Percentiles rank a stretch among this genome's conserved stretches.
Conservation (phyloP, 1,284 basidiomycete species). For the Hypsizygus ulmarius region DNA sequence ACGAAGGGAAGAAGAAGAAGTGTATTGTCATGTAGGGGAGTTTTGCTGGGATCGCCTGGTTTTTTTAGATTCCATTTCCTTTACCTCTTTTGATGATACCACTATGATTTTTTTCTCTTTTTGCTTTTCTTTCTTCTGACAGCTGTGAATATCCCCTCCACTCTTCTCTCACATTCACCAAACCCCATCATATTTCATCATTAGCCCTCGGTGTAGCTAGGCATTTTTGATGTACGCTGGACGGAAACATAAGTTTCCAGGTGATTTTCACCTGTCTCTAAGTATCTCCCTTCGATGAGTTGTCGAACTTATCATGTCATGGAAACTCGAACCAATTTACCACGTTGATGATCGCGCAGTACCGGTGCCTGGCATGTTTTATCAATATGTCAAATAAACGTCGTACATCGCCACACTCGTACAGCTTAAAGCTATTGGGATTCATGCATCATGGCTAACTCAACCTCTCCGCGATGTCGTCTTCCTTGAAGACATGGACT, state of each 20-base stretch:
- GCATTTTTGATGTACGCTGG: slow-evolving; percentile 32
- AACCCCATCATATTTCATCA: slow-evolving; percentile 20
- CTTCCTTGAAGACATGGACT: slow-evolving; percentile 20
- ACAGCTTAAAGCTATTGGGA: neutral
- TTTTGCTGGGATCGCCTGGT: slow-evolving; percentile 55
- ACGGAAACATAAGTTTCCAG: slow-evolving; percentile 22
- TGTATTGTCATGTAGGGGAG: slow-evolving; percentile 79
- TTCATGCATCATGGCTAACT: neutral
- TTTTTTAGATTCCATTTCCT: slow-evolving; percentile 63
- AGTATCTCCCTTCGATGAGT: slow-evolving; percentile 16
- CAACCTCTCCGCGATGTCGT: neutral
- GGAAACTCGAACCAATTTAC: no score
- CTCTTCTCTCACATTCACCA: slow-evolving; percentile 19
- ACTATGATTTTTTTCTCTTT: slow-evolving; percentile 43
- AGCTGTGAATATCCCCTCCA: slow-evolving; percentile 18
- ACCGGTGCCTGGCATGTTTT: slow-evolving; percentile 2
- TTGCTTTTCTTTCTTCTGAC: slow-evolving; percentile 23
- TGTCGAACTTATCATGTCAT: slow-evolving; percentile 6
- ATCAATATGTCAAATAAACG: slow-evolving; percentile 3
- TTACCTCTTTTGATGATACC: slow-evolving; percentile 74
- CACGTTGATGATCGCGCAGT: no score
- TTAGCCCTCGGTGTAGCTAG: slow-evolving; percentile 28
- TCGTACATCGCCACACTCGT: neutral
- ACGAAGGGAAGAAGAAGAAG: slow-evolving; percentile 49
- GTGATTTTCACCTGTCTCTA: slow-evolving; percentile 15